Evolutionary conservation across 805 yeast species (phyloP).

Genomic region (Myxozyma neotropica): DNA sequence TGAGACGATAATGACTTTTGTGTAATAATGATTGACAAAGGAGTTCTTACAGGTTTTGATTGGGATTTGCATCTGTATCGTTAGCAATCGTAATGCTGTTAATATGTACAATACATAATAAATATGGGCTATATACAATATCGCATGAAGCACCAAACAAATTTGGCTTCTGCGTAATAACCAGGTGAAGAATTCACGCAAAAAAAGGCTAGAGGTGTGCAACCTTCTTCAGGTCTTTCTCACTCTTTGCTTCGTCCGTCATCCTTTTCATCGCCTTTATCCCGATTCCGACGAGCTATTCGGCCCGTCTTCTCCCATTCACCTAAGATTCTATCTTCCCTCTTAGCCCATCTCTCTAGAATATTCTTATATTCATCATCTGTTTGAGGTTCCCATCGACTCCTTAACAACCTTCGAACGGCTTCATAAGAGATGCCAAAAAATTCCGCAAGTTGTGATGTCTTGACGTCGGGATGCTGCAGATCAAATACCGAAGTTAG

Average conservation of each 20-base stretch:
- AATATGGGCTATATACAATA: too few species aligned
- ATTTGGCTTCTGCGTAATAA: neutral
- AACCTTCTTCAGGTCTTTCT: neutral
- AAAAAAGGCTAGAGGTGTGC: neutral
- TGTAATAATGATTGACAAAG: neutral
- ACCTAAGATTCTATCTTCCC: constrained; percentile 45
- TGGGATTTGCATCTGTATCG: too few species aligned
- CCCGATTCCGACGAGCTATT: neutral
- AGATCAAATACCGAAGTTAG: neutral
- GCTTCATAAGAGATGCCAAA: constrained; percentile 81
- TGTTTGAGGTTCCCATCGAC: constrained; percentile 70
- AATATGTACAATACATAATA: neutral
- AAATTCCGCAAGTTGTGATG: constrained; percentile 60
- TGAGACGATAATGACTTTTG: too few species aligned
- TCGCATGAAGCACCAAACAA: neutral
- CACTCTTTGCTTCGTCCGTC: neutral
- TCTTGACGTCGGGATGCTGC: constrained; percentile 59
- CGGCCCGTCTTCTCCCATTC: constrained; percentile 24
- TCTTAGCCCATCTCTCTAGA: constrained; percentile 55
- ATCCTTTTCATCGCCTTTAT: neutral
- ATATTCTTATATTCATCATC: constrained; percentile 51
- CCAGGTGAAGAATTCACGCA: too few species aligned
- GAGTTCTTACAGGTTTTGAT: neutral
- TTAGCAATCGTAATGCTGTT: neutral
- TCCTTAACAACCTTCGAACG: constrained; percentile 72